A percentile compares a stretch with the other conserved stretches of the same genome.
Evolutionary conservation across 805 yeast species (phyloP).

Genomic region (Wickerhamiella siamensis): DNA sequence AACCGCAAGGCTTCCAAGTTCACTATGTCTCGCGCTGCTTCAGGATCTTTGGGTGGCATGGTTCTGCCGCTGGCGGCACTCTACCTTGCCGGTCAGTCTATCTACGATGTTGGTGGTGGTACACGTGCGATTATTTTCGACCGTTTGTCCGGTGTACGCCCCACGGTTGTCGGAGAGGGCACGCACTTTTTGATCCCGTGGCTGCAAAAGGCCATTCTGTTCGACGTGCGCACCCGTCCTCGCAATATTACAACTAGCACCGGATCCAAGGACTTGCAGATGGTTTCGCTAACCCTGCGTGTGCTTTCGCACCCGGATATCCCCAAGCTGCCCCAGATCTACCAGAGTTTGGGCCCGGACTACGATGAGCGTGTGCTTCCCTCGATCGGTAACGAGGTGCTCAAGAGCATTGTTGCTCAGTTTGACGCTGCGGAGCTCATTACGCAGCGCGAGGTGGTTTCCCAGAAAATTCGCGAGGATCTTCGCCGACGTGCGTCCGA

Average conservation of each 20-base stretch:
- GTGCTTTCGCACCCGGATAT: slow-evolving; percentile 93
- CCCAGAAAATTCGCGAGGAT: slow-evolving; percentile 77
- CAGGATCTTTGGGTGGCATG: slow-evolving; percentile 16
- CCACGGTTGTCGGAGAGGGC: slow-evolving; percentile 87
- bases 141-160: slow-evolving; percentile 76
- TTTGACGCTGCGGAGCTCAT: slow-evolving; percentile 94
- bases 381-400: slow-evolving; percentile 81
- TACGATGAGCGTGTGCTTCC: slow-evolving; percentile 92
- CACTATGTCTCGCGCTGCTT: slow-evolving; percentile 4
- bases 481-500: slow-evolving; percentile 70
- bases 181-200: slow-evolving; percentile 92
- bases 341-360: slow-evolving; percentile 83
- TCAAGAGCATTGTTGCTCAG: slow-evolving; percentile 82
- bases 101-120: slow-evolving; percentile 95
- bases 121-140: slow-evolving; percentile 92
- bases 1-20: background rate
- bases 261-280: slow-evolving; percentile 94
- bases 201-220: slow-evolving; percentile 82
- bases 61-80: slow-evolving; percentile 33
- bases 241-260: slow-evolving; percentile 87
- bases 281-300: slow-evolving; percentile 82
- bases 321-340: slow-evolving; percentile 61
- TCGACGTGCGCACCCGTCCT: slow-evolving; percentile 89
- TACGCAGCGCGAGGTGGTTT: slow-evolving; percentile 91
- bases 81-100: slow-evolving; percentile 50